A percentile compares a stretch with the other conserved stretches of the same genome.
phyloP scores from a whole-genome alignment of 495 filamentous ascomycete species.

The Aspergillus cavernicola region DNA sequence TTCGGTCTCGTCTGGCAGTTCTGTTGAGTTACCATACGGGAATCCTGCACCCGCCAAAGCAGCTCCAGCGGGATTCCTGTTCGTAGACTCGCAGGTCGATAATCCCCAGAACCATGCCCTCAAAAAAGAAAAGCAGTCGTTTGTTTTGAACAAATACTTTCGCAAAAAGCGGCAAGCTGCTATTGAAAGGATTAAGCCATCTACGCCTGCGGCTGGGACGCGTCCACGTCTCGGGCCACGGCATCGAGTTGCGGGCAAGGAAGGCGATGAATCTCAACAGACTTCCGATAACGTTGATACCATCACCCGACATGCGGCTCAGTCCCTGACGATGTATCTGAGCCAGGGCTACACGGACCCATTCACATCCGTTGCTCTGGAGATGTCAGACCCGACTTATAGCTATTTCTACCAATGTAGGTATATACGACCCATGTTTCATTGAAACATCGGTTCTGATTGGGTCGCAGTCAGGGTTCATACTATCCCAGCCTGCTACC shows the following conservation, averaged over 20 bases:
- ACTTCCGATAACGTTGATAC: no score
- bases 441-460: not conserved
- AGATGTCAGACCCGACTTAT: slow-evolving; percentile 8
- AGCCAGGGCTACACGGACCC: slow-evolving; percentile 10
- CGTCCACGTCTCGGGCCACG: not conserved
- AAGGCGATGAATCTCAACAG: not conserved
- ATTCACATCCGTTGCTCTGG: not conserved
- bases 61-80: not conserved
- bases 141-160: not conserved
- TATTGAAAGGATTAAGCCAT: not conserved
- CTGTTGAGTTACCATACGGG: not conserved
- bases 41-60: not conserved
- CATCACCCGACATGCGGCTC: not conserved
- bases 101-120: not conserved
- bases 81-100: slow-evolving; percentile 8
- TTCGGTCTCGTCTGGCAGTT: not conserved
- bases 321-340: slow-evolving; percentile 3
- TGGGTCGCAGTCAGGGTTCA: slow-evolving; percentile 2
- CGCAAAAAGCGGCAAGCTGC: not conserved
- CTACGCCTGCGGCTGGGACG: not conserved
- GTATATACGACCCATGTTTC: not conserved
- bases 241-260: not conserved
- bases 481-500: slow-evolving; percentile 6
- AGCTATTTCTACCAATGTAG: slow-evolving; percentile 8
- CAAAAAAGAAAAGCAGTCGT: slow-evolving; percentile 3